Conservation (phyloP, 2,329 filamentous ascomycete species). For the Microdochium trichocladiopsis region DNA sequence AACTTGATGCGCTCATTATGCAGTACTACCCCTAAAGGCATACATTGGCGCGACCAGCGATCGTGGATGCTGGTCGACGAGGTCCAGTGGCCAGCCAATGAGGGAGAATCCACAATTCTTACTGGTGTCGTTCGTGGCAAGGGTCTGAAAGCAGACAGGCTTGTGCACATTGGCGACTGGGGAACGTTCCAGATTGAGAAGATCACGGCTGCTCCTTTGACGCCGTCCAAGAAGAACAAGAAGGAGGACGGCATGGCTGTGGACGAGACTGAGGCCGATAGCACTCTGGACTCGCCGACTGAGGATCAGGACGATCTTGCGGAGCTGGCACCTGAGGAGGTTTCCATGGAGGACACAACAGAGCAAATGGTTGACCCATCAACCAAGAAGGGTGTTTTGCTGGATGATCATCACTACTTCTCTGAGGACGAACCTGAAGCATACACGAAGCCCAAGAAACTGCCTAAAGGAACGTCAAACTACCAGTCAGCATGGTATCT, state of each 20-base stretch:
- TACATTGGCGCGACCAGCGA: constrained; percentile 91
- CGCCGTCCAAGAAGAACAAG: constrained; percentile 52
- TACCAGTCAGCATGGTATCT: constrained; percentile 96
- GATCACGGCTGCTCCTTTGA: constrained; percentile 69
- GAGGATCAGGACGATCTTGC: constrained; percentile 78
- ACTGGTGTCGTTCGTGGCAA: constrained; percentile 83
- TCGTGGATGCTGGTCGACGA: constrained; percentile 94
- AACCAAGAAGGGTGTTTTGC: constrained; percentile 75
- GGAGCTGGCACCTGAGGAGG: constrained; percentile 80
- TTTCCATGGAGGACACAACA: constrained; percentile 55
- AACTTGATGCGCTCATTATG: constrained; percentile 89
- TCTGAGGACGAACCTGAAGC: constrained; percentile 72
- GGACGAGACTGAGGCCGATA: constrained; percentile 47
- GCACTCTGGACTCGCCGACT: constrained; percentile 63
- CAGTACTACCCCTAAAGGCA: constrained; percentile 84
- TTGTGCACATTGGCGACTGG: constrained; percentile 90
- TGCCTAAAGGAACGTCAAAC: constrained; percentile 86
- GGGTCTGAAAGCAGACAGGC: constrained; percentile 79
- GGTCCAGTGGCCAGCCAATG: constrained; percentile 59
- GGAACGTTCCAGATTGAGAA: constrained; percentile 89
- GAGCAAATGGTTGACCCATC: constrained; percentile 38
- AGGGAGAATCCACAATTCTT: constrained; percentile 60
- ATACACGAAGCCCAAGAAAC: constrained; percentile 57
- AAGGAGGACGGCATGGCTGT: constrained; percentile 63
- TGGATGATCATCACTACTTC: constrained; percentile 98